Conservation (phyloP, 75 land plant species). For the Pinus albicaulis region DNA sequence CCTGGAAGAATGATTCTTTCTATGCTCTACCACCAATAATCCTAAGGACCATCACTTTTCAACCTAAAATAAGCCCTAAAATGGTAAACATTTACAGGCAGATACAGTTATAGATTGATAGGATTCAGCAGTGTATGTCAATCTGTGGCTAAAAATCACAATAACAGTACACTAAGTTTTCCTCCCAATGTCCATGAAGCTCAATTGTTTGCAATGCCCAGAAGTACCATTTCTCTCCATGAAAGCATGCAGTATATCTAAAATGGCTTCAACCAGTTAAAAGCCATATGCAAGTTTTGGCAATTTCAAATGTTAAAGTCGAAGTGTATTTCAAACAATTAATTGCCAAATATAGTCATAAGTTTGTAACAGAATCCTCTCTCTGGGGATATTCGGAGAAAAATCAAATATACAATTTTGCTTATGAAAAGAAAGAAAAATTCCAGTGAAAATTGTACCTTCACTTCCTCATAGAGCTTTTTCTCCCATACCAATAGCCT, state of each 20-base stretch:
- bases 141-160: neutral
- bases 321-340: neutral
- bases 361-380: neutral
- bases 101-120: neutral
- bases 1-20: neutral
- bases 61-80: too few relatives aligned
- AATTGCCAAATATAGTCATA: neutral
- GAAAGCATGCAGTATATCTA: neutral
- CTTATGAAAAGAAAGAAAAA: neutral
- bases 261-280: neutral
- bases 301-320: neutral
- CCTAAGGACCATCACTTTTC: neutral
- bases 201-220: neutral
- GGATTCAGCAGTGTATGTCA: neutral
- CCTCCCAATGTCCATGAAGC: neutral
- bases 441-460: slow-evolving; percentile 35
- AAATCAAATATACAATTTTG: slow-evolving; percentile 1
- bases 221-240: neutral
- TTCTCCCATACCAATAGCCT: slow-evolving; percentile 95
- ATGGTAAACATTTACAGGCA: neutral
- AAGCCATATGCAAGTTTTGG: neutral
- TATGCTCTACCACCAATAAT: neutral
- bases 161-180: neutral
- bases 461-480: slow-evolving; percentile 94
- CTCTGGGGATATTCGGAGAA: neutral